These are phyloP conservation scores for Nematocida homosporus DNA, from an alignment of 371 early-diverging fungal species.

Conservation along the genomic window DNA sequence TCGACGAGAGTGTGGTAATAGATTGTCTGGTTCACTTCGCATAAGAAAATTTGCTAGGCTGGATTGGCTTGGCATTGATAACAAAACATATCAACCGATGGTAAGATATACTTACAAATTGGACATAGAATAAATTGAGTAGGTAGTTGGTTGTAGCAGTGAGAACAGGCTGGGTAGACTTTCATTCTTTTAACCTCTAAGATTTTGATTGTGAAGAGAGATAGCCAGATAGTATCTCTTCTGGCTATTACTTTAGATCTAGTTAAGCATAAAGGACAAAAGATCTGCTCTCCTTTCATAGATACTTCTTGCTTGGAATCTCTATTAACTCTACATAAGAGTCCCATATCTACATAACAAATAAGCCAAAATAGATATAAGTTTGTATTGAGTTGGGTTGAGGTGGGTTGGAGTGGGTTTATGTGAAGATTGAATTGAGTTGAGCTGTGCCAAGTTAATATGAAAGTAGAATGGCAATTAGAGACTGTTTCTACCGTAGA, in stretches of 20 bases:
- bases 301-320: not conserved
- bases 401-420: too few species aligned
- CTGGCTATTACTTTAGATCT: constrained; percentile 16
- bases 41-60: constrained; percentile 9
- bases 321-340: constrained; percentile 9
- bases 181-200: constrained; percentile 12
- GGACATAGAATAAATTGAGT: constrained; percentile 11
- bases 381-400: constrained; percentile 8
- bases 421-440: too few species aligned
- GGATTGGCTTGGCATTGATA: not conserved
- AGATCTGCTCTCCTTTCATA: not conserved
- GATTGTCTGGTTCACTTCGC: constrained; percentile 8
- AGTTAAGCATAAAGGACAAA: constrained; percentile 23
- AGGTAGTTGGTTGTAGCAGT: constrained; percentile 42
- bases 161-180: constrained; percentile 38
- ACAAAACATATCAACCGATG: not conserved
- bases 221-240: constrained; percentile 31
- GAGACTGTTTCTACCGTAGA: too few species aligned
- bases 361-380: not conserved
- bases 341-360: not conserved
- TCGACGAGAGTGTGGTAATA: constrained; percentile 31
- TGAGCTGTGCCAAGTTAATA: too few species aligned
- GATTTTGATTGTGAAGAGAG: constrained; percentile 15
- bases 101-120: constrained; percentile 8
- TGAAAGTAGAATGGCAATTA: too few species aligned